Evolutionary conservation across 83 land plant genomes (phyloP).

Genomic region (Picea engelmannii): DNA sequence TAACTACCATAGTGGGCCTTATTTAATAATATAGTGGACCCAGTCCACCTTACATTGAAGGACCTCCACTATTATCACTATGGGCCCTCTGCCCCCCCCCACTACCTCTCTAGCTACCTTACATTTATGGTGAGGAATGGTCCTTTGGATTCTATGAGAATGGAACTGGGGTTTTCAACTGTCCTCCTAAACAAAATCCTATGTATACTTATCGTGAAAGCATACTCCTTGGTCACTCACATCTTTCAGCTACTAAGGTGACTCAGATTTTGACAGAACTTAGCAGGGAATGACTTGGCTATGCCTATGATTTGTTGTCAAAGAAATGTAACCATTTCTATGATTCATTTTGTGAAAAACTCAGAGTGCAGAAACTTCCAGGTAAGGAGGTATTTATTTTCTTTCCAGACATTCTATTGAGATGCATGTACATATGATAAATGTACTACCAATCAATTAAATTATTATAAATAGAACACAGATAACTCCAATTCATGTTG

Average conservation of each 20-base stretch:
- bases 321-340: slow-evolving; percentile 97
- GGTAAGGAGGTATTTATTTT: slow-evolving; percentile 42
- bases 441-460: no score
- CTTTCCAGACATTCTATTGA: neutral
- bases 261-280: slow-evolving; percentile 69
- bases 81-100: no score
- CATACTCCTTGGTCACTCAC: slow-evolving; percentile 71
- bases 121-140: slow-evolving; percentile 95
- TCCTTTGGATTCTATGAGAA: slow-evolving; percentile 94
- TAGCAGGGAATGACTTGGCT: slow-evolving; percentile 83
- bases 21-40: no score
- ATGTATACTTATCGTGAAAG: slow-evolving; percentile 92
- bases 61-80: no score
- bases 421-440: neutral
- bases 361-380: slow-evolving; percentile 82
- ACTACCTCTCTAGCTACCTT: no score
- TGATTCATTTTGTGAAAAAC: slow-evolving; percentile 75
- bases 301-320: slow-evolving; percentile 72
- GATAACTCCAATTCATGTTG: no score
- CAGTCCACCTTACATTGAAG: no score
- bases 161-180: slow-evolving; percentile 90
- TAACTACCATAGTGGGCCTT: no score
- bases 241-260: slow-evolving; percentile 52
- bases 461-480: no score
- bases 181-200: slow-evolving; percentile 81